Evolutionary conservation across 495 filamentous ascomycete species (phyloP), one percentile per base, ranked within the genome.

Genomic region (Talaromyces borbonicus): DNA sequence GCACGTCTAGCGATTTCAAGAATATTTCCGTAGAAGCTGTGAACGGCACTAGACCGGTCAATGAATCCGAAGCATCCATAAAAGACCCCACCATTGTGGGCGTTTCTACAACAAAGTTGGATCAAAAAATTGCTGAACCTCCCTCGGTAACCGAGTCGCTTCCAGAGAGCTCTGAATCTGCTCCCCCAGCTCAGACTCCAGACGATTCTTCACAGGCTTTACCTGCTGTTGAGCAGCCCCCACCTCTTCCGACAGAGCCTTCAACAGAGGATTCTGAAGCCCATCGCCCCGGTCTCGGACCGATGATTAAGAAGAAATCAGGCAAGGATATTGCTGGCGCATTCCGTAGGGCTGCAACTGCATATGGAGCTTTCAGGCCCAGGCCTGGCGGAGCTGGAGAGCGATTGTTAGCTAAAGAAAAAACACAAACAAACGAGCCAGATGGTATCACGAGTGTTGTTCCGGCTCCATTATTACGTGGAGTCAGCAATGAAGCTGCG

Each of bases 401-500:
- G 45, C 80, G 82, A 44, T 61, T 89, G 22, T 62, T 79, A 25
- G 66, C 67, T 25, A 69, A 77, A 44, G 72, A 69, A 49, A 77
- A 85, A 51, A 66, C 55, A 4, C 58, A 60, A 12, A 60, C 55
- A 15, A 72, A 77, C 18, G 87, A 82, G 24, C 81, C 85, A 5
- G 88, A 95, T 69, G 89, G 89, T 5, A 90, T 95, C 47, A 92
- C 82, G 2, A 77, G 80, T 27, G 88, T 95, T 39, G 79, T 95
- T 9, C 87, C 86, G 4, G 84, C 87, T 1, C 86, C 87, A 3
- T 79, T 62, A 7, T 56, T 73, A 7, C 62, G 68, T 16, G 50
- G 49, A 19, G 53, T 61, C 26, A 48, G 50, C 29, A 66, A 52
- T 14, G 66, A 65, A 35, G 51, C 56, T 25, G 58, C 39, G 24